phyloP scores from a whole-genome alignment of 805 yeast species.

The Hyphopichia homilentoma region DNA sequence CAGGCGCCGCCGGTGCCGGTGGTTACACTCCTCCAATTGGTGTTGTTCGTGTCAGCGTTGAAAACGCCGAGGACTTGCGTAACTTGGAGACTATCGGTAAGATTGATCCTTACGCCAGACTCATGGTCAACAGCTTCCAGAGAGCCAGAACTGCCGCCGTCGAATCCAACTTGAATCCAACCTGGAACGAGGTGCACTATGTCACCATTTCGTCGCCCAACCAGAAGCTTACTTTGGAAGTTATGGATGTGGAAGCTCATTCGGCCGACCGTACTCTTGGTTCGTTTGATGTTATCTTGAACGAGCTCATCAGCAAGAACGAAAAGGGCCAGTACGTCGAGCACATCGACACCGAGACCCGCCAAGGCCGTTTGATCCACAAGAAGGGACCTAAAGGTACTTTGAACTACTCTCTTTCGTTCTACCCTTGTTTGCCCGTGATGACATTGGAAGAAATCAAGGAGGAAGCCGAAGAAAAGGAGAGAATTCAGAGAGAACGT shows the following conservation, averaged over 20 bases:
- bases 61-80: slow-evolving; percentile 67
- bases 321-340: slow-evolving; percentile 63
- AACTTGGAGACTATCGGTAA: slow-evolving; percentile 88
- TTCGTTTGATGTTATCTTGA: slow-evolving; percentile 64
- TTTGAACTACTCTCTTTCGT: slow-evolving; percentile 68
- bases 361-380: slow-evolving; percentile 61
- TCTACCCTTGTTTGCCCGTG: slow-evolving; percentile 82
- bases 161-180: slow-evolving; percentile 70
- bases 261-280: slow-evolving; percentile 89
- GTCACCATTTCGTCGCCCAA: slow-evolving; percentile 78
- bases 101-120: slow-evolving; percentile 86
- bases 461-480: slow-evolving; percentile 45
- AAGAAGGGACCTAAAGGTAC: slow-evolving; percentile 84
- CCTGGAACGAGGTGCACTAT: slow-evolving; percentile 80
- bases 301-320: slow-evolving; percentile 63
- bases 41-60: slow-evolving; percentile 70
- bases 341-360: slow-evolving; percentile 50
- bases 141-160: slow-evolving; percentile 72
- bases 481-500: slow-evolving; percentile 23
- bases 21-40: slow-evolving; percentile 96
- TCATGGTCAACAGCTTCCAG: slow-evolving; percentile 71
- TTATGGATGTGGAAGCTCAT: slow-evolving; percentile 81
- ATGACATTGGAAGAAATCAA: slow-evolving; percentile 68
- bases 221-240: slow-evolving; percentile 81
- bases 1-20: slow-evolving; percentile 62